phyloP scores from a whole-genome alignment of 805 yeast genomes.

The Deakozyma indianensis region DNA sequence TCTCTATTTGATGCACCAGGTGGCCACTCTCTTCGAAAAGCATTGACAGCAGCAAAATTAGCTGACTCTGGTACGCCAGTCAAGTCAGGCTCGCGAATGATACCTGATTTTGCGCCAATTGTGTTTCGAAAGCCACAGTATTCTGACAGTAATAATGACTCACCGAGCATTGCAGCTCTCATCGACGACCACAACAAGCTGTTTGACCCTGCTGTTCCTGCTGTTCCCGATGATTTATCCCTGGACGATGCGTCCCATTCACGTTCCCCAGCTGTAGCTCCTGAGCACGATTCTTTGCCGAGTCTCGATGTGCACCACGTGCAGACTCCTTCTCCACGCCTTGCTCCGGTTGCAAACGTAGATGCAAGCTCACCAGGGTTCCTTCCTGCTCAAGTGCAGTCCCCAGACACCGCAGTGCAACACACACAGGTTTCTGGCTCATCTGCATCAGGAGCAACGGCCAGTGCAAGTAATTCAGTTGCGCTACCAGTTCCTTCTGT shows the following conservation, averaged over 20 bases:
- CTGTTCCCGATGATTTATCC: not conserved
- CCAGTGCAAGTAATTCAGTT: conserved; percentile 2
- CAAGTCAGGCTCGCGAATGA: not conserved
- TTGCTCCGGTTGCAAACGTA: not conserved
- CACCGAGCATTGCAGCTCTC: not conserved
- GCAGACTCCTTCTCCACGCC: not conserved
- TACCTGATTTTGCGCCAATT: not conserved
- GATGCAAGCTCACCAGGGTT: not conserved
- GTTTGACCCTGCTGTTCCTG: not conserved
- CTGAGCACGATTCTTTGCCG: not conserved
- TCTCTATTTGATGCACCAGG: conserved; percentile 1
- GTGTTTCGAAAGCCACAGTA: not conserved
- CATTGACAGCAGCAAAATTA: not conserved
- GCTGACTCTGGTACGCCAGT: not conserved
- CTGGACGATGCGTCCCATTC: not conserved
- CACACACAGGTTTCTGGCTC: conserved; percentile 5
- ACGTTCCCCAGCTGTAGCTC: not conserved
- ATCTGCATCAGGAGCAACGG: conserved; percentile 1
- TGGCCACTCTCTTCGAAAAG: not conserved
- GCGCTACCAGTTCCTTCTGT: conserved; percentile 4
- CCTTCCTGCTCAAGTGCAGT: not conserved
- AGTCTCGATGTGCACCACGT: not conserved
- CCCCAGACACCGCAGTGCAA: not conserved
- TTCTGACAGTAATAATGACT: not conserved
- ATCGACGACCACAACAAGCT: not conserved